These are phyloP conservation scores for Fraxinus paxiana DNA, from an alignment of 305 asterid genomes.

Conservation along the genomic window DNA sequence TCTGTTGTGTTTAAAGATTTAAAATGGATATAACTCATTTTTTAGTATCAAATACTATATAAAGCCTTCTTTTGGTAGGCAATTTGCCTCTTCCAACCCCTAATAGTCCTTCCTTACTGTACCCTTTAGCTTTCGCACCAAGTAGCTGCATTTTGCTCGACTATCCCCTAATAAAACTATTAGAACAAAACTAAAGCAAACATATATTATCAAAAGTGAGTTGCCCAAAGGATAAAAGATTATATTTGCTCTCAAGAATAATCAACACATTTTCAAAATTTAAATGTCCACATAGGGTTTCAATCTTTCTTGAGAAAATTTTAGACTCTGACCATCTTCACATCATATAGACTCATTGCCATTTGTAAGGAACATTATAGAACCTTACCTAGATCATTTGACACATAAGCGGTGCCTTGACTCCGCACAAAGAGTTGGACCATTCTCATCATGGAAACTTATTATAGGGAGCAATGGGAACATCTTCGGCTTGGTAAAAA, in stretches of 20 bases:
- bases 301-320: background rate
- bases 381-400: background rate
- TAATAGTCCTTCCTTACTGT: background rate
- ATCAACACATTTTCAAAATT: background rate
- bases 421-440: background rate
- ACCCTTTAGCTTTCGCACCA: background rate
- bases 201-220: background rate
- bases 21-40: background rate
- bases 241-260: background rate
- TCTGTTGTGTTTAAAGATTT: background rate
- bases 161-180: background rate
- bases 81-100: background rate
- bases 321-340: background rate
- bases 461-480: background rate
- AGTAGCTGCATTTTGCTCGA: background rate
- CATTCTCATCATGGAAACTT: background rate
- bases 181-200: background rate
- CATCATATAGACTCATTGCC: background rate
- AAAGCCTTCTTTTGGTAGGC: background rate
- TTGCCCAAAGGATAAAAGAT: background rate
- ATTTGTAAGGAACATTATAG: background rate
- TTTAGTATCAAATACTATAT: background rate
- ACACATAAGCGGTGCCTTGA: background rate
- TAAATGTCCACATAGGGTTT: background rate
- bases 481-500: background rate